Conservation (phyloP, 345 rosid species). For the Punica granatum region DNA sequence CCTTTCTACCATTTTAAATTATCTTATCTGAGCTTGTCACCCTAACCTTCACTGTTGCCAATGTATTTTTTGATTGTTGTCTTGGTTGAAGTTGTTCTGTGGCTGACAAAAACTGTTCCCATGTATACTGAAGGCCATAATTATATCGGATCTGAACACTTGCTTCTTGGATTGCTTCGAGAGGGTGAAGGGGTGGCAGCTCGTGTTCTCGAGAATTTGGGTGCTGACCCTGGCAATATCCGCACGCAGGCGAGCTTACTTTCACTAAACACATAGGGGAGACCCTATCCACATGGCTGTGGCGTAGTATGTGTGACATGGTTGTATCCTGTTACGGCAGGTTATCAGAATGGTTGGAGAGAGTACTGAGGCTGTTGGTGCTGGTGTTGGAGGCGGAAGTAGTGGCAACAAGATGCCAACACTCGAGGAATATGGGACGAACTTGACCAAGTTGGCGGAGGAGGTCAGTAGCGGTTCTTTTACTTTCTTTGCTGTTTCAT, state of each 20-base stretch:
- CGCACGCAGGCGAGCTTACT: slow-evolving; percentile 73
- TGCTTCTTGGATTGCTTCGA: slow-evolving; percentile 89
- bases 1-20: no score
- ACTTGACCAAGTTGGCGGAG: slow-evolving; percentile 92
- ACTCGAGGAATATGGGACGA: slow-evolving; percentile 97
- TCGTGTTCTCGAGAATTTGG: slow-evolving; percentile 92
- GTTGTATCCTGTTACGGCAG: slow-evolving; percentile 21
- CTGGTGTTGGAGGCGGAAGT: slow-evolving; percentile 69
- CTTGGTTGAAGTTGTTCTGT: no score
- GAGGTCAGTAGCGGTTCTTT: slow-evolving; percentile 40
- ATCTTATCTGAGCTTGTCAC: no score
- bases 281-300: no score
- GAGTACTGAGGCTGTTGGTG: slow-evolving; percentile 73
- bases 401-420: slow-evolving; percentile 93
- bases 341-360: slow-evolving; percentile 99
- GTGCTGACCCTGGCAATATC: slow-evolving; percentile 85
- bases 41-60: no score
- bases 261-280: background rate
- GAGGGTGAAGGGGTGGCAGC: slow-evolving; percentile 99
- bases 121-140: slow-evolving; percentile 53
- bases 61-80: no score
- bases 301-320: no score
- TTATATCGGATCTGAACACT: slow-evolving; percentile 97
- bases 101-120: no score
- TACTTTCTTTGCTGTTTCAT: slow-evolving; percentile 5